phyloP scores from a whole-genome alignment of 305 asterid genomes.

The Fraxinus sp. region DNA sequence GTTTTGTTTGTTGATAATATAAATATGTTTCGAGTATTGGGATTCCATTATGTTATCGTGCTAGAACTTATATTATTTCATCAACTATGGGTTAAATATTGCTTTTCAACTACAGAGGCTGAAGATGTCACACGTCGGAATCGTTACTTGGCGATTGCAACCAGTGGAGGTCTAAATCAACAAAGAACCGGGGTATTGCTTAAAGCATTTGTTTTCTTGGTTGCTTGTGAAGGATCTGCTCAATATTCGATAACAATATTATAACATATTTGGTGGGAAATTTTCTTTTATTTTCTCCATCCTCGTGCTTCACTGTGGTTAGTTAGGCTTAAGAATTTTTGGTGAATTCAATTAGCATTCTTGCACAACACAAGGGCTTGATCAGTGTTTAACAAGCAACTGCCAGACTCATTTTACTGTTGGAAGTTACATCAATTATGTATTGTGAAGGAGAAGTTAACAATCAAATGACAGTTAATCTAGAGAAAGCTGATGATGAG shows the following conservation, averaged over 20 bases:
- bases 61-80: constrained; percentile 6
- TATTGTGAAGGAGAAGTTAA: neutral
- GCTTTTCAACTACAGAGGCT: constrained; percentile 54
- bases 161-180: constrained; percentile 99
- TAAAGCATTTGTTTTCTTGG: constrained; percentile 6
- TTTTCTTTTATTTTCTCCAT: neutral
- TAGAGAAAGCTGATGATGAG: constrained; percentile 2
- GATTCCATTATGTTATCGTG: constrained; percentile 1
- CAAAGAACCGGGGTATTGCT: constrained; percentile 92
- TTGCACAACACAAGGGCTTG: neutral
- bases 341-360: neutral
- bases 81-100: constrained; percentile 14
- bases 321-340: neutral
- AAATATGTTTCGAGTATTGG: constrained; percentile 5
- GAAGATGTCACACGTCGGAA: constrained; percentile 51
- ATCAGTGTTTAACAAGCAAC: neutral
- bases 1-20: constrained; percentile 13
- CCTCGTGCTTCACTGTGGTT: neutral
- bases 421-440: neutral
- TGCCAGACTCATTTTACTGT: neutral
- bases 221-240: neutral
- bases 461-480: neutral
- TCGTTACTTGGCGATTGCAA: constrained; percentile 80
- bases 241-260: neutral
- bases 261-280: neutral